A percentile compares a stretch with the other conserved stretches of the same genome.
Conservation (phyloP, 2,329 filamentous ascomycete species). For the Microsporum canis region DNA sequence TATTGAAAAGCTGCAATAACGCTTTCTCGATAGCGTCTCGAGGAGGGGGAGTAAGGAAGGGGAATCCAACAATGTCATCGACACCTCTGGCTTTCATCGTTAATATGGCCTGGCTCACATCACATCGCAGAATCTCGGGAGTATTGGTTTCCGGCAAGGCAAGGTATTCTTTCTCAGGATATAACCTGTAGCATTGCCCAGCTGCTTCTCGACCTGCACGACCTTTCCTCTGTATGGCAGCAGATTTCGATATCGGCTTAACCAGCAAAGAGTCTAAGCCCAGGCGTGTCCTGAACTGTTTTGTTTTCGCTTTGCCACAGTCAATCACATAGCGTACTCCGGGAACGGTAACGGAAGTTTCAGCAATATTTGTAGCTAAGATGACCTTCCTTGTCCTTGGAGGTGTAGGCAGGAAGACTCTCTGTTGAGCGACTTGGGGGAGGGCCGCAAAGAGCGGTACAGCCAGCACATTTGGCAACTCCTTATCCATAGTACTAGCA, state of each 20-base stretch:
- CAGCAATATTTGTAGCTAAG: slow-evolving; percentile 92
- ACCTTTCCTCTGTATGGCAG: slow-evolving; percentile 80
- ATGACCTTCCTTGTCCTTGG: slow-evolving; percentile 77
- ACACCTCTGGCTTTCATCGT: slow-evolving; percentile 91
- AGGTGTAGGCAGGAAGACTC: slow-evolving; percentile 66
- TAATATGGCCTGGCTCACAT: slow-evolving; percentile 72
- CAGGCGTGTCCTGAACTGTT: slow-evolving; percentile 73
- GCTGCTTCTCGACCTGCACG: slow-evolving; percentile 86
- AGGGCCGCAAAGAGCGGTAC: slow-evolving; percentile 84
- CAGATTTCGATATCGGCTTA: slow-evolving; percentile 85
- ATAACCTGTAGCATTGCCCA: slow-evolving; percentile 81
- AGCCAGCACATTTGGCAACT: slow-evolving; percentile 57
- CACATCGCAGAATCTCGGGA: slow-evolving; percentile 83
- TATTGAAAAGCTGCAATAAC: slow-evolving; percentile 63
- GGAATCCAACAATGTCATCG: slow-evolving; percentile 68
- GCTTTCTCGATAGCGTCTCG: slow-evolving; percentile 70
- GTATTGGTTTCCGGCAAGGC: slow-evolving; percentile 60
- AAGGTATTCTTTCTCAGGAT: slow-evolving; percentile 67
- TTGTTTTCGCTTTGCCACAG: slow-evolving; percentile 85
- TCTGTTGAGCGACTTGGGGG: slow-evolving; percentile 73
- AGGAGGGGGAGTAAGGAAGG: slow-evolving; percentile 71
- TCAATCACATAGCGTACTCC: slow-evolving; percentile 88
- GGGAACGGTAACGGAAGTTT: slow-evolving; percentile 91
- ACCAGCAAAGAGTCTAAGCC: slow-evolving; percentile 84
- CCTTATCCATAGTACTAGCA: slow-evolving; percentile 56